Conservation (phyloP, 2,329 filamentous ascomycete genomes). For the Didymella arachidicola region DNA sequence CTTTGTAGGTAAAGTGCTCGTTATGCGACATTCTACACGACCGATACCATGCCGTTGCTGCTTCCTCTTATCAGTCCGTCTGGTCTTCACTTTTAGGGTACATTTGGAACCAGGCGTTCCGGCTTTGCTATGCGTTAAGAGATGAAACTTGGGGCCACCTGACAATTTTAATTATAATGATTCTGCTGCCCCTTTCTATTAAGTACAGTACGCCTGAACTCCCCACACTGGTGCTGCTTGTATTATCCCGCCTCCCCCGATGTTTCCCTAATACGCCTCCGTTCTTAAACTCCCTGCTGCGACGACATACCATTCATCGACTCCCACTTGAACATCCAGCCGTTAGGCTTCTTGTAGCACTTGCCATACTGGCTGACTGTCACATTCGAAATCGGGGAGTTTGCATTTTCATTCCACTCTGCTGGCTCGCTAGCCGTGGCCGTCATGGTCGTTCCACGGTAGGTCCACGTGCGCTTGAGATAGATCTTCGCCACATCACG, state of each 20-base stretch:
- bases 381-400: conserved; percentile 12
- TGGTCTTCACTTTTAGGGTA: conserved; percentile 30
- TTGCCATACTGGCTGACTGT: conserved; percentile 18
- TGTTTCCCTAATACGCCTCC: background rate
- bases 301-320: conserved; percentile 5
- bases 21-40: conserved; percentile 12
- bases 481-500: background rate
- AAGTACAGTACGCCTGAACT: conserved; percentile 2
- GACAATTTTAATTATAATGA: conserved; percentile 44
- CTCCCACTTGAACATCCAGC: conserved; percentile 15
- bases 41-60: conserved; percentile 13
- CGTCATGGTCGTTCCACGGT: background rate
- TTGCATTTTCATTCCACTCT: conserved; percentile 12
- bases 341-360: conserved; percentile 6
- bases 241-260: background rate
- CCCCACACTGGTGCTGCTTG: conserved; percentile 3
- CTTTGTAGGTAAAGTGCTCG: conserved; percentile 21
- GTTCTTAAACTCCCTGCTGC: background rate
- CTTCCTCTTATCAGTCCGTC: conserved; percentile 21
- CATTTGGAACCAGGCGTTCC: conserved; percentile 40
- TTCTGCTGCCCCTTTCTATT: conserved; percentile 21
- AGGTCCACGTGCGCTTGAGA: conserved; percentile 1
- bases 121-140: conserved; percentile 34
- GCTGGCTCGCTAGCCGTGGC: conserved; percentile 6
- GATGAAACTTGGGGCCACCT: conserved; percentile 42